Evolutionary conservation across 1,284 basidiomycete genomes (phyloP).

Genomic region (Pseudozyma sp.): DNA sequence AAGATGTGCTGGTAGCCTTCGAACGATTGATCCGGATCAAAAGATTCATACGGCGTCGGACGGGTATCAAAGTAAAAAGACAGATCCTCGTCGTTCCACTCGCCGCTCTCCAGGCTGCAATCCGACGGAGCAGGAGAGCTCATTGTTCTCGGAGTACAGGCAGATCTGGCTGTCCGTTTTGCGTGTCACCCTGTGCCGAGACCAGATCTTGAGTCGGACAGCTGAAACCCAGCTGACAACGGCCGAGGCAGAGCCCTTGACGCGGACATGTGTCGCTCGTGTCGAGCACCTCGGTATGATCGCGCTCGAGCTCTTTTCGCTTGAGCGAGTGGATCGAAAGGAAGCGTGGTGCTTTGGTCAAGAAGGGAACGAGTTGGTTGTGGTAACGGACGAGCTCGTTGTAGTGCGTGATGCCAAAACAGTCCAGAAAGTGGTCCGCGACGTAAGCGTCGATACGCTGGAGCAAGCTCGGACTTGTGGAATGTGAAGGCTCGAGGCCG

Average conservation of each 20-base stretch:
- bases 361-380: conserved; percentile 23
- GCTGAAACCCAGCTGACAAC: conserved; percentile 28
- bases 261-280: conserved; percentile 35
- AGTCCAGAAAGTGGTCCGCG: conserved; percentile 29
- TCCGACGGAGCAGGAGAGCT: too few species aligned
- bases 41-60: too few species aligned
- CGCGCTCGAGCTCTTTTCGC: conserved; percentile 42
- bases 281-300: conserved; percentile 25
- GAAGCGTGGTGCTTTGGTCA: conserved; percentile 41
- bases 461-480: conserved; percentile 2
- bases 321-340: conserved; percentile 44
- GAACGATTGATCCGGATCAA: too few species aligned
- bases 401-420: conserved; percentile 32
- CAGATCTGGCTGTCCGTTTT: background rate
- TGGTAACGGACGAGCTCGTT: conserved; percentile 30
- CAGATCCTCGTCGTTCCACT: too few species aligned
- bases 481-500: conserved; percentile 6
- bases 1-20: too few species aligned
- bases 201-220: conserved; percentile 27
- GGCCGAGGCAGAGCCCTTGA: conserved; percentile 32
- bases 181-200: too few species aligned
- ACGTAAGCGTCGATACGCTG: conserved; percentile 26
- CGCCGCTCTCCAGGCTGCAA: too few species aligned
- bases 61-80: too few species aligned
- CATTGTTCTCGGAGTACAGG: too few species aligned